A percentile compares a stretch with the other conserved stretches of the same genome.
These are phyloP conservation scores for Apocynum venetum DNA, from an alignment of 257 asterid genomes.

Conservation along the genomic window DNA sequence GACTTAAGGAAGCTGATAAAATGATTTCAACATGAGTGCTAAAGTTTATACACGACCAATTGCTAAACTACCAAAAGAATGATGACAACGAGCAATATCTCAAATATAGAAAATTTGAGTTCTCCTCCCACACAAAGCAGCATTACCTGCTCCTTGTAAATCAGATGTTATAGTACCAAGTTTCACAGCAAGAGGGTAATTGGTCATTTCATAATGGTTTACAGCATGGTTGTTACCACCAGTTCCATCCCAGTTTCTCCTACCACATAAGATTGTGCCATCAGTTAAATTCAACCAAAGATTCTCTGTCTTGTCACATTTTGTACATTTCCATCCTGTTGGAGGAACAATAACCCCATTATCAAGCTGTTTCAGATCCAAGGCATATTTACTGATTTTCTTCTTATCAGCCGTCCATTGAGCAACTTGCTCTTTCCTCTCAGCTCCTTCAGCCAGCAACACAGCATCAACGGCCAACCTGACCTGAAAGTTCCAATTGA, in stretches of 20 bases:
- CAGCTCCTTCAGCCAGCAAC: constrained; percentile 76
- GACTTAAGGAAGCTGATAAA: constrained; percentile 21
- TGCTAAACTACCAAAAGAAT: background rate
- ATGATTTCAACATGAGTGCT: background rate
- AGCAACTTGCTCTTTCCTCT: constrained; percentile 90
- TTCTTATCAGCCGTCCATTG: constrained; percentile 92
- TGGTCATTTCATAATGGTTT: constrained; percentile 58
- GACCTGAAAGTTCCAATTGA: constrained; percentile 49
- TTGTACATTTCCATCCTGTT: constrained; percentile 90
- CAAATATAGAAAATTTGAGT: background rate
- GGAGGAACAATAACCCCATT: constrained; percentile 84
- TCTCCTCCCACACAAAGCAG: constrained; percentile 3
- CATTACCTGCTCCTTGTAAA: constrained; percentile 89
- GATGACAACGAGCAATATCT: background rate
- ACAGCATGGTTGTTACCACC: constrained; percentile 98
- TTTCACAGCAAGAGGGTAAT: constrained; percentile 91
- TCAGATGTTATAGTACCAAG: constrained; percentile 98
- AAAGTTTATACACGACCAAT: background rate
- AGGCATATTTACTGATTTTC: constrained; percentile 66
- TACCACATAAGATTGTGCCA: constrained; percentile 88
- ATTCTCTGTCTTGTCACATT: constrained; percentile 88
- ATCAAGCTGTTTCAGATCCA: constrained; percentile 77
- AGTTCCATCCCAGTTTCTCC: constrained; percentile 90
- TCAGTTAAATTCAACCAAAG: constrained; percentile 96
- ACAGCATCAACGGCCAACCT: constrained; percentile 89